Conservation (phyloP, 177 flowering plant species). For the Vitis hybrid region DNA sequence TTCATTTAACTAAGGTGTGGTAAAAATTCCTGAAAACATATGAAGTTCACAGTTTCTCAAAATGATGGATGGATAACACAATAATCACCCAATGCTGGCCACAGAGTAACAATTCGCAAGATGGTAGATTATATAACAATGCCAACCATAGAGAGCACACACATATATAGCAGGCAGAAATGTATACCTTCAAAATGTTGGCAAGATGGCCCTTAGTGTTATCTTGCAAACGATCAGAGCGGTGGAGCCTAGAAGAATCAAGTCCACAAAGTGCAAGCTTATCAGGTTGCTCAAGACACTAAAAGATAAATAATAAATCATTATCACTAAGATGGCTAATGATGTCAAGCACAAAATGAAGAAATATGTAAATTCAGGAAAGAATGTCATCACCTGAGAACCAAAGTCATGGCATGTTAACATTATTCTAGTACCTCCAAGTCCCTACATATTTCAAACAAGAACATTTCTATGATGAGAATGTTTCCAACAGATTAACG, state of each 20-base stretch:
- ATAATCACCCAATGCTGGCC: too few relatives aligned
- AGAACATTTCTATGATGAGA: background rate
- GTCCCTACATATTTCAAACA: slow-evolving; percentile 43
- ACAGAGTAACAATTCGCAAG: too few relatives aligned
- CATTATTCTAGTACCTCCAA: slow-evolving; percentile 59
- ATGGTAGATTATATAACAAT: too few relatives aligned
- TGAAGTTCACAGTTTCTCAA: too few relatives aligned
- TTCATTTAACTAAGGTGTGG: too few relatives aligned
- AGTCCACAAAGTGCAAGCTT: slow-evolving; percentile 78
- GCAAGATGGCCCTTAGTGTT: slow-evolving; percentile 49
- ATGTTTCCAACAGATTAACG: background rate
- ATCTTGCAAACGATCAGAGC: slow-evolving; percentile 83
- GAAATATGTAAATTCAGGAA: background rate
- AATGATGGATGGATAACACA: too few relatives aligned
- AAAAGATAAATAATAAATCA: slow-evolving; percentile 3
- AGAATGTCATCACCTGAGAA: slow-evolving; percentile 39
- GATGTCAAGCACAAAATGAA: background rate
- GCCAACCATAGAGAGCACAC: too few relatives aligned
- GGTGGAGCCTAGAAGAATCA: slow-evolving; percentile 71
- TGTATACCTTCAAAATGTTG: slow-evolving; percentile 70
- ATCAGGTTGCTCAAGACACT: slow-evolving; percentile 74
- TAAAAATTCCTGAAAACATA: too few relatives aligned
- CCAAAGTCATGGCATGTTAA: slow-evolving; percentile 63
- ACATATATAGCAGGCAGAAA: background rate
- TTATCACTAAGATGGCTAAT: background rate